Percentiles rank a stretch among this genome's conserved stretches.
Evolutionary conservation across 1,139 yeast species (phyloP).

Genomic region (Saccharomyces hybrid): DNA sequence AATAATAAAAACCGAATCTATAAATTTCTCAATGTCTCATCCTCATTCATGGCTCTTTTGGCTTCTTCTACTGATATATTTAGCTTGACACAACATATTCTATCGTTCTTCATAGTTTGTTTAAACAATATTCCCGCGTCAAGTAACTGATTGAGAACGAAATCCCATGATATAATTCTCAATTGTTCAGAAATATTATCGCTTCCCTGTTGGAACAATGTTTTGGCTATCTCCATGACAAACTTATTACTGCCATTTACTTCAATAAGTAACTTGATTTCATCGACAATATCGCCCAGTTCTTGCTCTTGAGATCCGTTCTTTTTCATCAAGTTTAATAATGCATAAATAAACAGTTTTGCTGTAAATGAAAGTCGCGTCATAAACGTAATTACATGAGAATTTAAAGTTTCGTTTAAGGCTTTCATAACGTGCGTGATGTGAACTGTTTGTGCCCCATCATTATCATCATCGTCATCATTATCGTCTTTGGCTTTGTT

Average conservation of each 20-base stretch:
- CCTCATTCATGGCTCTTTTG: constrained; percentile 49
- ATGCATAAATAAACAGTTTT: constrained; percentile 62
- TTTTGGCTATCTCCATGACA: constrained; percentile 24
- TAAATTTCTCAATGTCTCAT: constrained; percentile 31
- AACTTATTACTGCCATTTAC: constrained; percentile 31
- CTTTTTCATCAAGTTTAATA: constrained; percentile 57
- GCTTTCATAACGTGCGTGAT: constrained; percentile 71
- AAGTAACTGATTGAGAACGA: constrained; percentile 46
- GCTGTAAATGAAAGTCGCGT: constrained; percentile 56
- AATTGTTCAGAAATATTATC: constrained; percentile 20
- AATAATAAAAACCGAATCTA: not conserved
- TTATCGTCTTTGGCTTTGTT: constrained; percentile 11
- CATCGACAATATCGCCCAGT: constrained; percentile 73
- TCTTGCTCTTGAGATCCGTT: constrained; percentile 65
- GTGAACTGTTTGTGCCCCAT: constrained; percentile 47
- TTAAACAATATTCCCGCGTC: constrained; percentile 71
- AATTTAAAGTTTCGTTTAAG: constrained; percentile 66
- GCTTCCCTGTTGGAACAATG: constrained; percentile 21
- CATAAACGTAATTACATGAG: constrained; percentile 60
- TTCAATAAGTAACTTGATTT: constrained; percentile 46
- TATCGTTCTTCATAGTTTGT: constrained; percentile 61
- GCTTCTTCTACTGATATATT: constrained; percentile 68
- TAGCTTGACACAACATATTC: constrained; percentile 55
- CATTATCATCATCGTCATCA: constrained; percentile 25
- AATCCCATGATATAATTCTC: constrained; percentile 32